A percentile compares a stretch with the other conserved stretches of the same genome.
phyloP scores from a whole-genome alignment of 192 early-diverging fungal genomes.

The Pecoramyces ruminantium region DNA sequence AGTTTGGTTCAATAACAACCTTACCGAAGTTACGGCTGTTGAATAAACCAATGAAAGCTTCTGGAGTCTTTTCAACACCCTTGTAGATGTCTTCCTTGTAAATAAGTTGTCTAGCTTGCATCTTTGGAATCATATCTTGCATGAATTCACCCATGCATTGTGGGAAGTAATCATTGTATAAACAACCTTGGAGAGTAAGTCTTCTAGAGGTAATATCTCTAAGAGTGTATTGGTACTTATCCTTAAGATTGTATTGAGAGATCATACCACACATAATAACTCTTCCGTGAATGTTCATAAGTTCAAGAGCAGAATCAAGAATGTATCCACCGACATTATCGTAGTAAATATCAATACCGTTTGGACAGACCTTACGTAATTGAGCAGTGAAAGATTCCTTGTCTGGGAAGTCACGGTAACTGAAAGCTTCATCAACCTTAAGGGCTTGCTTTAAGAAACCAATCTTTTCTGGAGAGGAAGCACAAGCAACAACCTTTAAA shows the following conservation, averaged over 20 bases:
- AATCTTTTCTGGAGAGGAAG: slow-evolving; percentile 72
- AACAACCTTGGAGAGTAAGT: slow-evolving; percentile 43
- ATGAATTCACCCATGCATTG: slow-evolving; percentile 29
- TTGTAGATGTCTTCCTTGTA: background rate
- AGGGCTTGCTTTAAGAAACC: slow-evolving; percentile 23
- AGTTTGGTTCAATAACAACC: background rate
- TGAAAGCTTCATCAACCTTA: background rate
- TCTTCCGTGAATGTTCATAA: slow-evolving; percentile 45
- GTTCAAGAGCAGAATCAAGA: slow-evolving; percentile 48
- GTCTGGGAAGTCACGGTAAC: background rate
- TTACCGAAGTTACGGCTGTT: background rate
- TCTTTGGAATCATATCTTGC: slow-evolving; percentile 19
- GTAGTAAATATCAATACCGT: slow-evolving; percentile 78
- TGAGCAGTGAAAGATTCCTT: slow-evolving; percentile 8
- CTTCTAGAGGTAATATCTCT: slow-evolving; percentile 29
- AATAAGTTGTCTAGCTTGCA: background rate
- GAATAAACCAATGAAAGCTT: background rate
- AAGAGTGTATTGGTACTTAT: slow-evolving; percentile 34
- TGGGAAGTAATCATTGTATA: slow-evolving; percentile 26
- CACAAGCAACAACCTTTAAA: slow-evolving; percentile 58
- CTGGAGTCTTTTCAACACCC: background rate
- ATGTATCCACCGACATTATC: slow-evolving; percentile 55
- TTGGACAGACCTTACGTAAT: slow-evolving; percentile 43
- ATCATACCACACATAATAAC: slow-evolving; percentile 34
- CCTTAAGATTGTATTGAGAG: slow-evolving; percentile 40